These are phyloP conservation scores for Castanea mollissima DNA, from an alignment of 306 rosid genomes.

Conservation along the genomic window DNA sequence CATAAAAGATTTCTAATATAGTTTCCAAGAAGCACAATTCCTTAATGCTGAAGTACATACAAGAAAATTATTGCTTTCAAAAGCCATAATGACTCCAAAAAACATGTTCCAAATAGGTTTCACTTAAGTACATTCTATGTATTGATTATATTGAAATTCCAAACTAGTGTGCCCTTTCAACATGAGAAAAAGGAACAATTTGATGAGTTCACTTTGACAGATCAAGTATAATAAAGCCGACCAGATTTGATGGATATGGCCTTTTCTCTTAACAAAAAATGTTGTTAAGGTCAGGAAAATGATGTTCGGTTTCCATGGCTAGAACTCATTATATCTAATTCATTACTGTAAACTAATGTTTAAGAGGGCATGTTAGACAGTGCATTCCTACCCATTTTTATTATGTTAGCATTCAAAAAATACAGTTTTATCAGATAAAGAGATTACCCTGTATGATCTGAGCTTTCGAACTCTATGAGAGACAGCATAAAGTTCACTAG, in stretches of 20 bases:
- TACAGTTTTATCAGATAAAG: neutral
- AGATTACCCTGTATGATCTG: slow-evolving; percentile 73
- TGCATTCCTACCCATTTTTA: neutral
- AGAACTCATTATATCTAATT: neutral
- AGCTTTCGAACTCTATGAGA: slow-evolving; percentile 58
- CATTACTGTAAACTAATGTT: neutral
- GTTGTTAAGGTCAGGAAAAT: neutral
- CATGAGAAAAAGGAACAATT: neutral
- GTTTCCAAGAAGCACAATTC: slow-evolving; percentile 11
- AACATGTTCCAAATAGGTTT: neutral
- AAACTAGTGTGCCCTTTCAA: neutral
- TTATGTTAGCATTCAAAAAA: neutral
- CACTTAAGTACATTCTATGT: neutral
- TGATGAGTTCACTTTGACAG: neutral
- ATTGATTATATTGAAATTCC: neutral
- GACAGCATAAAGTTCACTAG: slow-evolving; percentile 49
- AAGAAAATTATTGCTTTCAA: neutral
- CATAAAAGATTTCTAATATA: neutral
- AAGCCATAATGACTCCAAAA: neutral
- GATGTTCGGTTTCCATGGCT: neutral
- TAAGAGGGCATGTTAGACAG: neutral
- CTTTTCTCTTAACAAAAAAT: neutral
- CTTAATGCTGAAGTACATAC: neutral
- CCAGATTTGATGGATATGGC: neutral
- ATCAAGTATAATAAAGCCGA: neutral